These are phyloP conservation scores for Scedosporium aurantiacum DNA, from an alignment of 2,329 filamentous ascomycete genomes.

Conservation along the genomic window DNA sequence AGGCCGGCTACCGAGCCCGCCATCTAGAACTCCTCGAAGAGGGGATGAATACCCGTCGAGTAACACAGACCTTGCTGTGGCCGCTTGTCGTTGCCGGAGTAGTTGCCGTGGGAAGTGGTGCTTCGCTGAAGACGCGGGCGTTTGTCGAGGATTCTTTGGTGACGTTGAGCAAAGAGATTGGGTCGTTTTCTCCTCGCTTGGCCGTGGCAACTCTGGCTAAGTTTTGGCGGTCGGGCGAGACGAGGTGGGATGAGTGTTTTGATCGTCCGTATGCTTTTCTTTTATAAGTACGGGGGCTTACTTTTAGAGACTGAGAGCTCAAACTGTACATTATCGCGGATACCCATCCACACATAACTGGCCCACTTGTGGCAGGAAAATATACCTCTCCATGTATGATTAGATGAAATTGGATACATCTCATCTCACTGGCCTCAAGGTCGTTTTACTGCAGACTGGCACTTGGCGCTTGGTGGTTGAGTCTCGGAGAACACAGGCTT, in stretches of 20 bases:
- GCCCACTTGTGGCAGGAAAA: too few species aligned
- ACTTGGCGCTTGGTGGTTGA: too few species aligned
- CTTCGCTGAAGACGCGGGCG: neutral
- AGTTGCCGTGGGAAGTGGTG: neutral
- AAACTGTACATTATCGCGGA: too few species aligned
- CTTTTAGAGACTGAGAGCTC: too few species aligned
- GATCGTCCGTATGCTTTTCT: constrained; percentile 2
- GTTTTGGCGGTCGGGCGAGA: constrained; percentile 8
- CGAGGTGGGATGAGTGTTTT: constrained; percentile 9
- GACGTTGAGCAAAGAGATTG: neutral
- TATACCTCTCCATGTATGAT: too few species aligned
- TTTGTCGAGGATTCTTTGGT: neutral
- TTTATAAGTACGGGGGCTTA: neutral
- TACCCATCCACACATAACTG: too few species aligned
- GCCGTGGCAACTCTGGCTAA: constrained; percentile 1
- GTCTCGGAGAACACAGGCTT: too few species aligned
- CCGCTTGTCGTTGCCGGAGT: neutral
- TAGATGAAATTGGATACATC: too few species aligned
- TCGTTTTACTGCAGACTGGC: too few species aligned
- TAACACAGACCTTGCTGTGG: neutral
- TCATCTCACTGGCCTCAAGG: too few species aligned
- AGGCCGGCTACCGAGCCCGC: constrained; percentile 8
- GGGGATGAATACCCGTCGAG: constrained; percentile 3
- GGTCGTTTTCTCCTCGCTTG: neutral
- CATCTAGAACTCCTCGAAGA: constrained; percentile 13